A percentile compares a stretch with the other conserved stretches of the same genome.
phyloP scores from a whole-genome alignment of 257 asterid species.

The Cruciata laevipes region DNA sequence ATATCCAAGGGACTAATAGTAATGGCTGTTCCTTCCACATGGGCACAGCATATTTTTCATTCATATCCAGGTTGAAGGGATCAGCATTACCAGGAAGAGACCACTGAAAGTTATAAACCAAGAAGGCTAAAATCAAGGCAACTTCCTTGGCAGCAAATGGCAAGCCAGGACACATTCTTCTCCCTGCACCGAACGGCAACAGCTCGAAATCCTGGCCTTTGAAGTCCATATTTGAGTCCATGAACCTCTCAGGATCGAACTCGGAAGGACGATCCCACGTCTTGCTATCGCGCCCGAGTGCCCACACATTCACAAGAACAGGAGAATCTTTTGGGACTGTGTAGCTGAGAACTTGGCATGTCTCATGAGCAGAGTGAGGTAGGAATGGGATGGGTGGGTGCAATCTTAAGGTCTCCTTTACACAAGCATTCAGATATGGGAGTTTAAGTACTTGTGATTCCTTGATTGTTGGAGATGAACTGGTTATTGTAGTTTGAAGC shows the following conservation, averaged over 20 bases:
- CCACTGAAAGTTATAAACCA: constrained; percentile 27
- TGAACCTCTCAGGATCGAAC: constrained; percentile 31
- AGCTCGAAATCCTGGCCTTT: constrained; percentile 26
- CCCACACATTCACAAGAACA: constrained; percentile 38
- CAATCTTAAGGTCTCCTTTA: constrained; percentile 35
- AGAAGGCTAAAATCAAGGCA: constrained; percentile 24
- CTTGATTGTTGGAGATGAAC: constrained; percentile 17
- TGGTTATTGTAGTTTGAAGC: constrained; percentile 9
- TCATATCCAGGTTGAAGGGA: constrained; percentile 25
- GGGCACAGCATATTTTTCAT: constrained; percentile 35
- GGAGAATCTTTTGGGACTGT: constrained; percentile 27
- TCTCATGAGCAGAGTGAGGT: constrained; percentile 28
- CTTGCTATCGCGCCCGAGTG: constrained; percentile 26
- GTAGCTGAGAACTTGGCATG: constrained; percentile 29
- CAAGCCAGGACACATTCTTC: constrained; percentile 39
- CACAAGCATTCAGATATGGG: constrained; percentile 32
- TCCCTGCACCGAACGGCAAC: constrained; percentile 37
- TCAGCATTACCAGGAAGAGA: constrained; percentile 17
- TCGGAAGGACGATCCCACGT: constrained; percentile 22
- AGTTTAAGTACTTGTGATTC: constrained; percentile 25
- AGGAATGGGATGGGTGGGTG: constrained; percentile 38
- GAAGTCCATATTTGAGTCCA: constrained; percentile 27
- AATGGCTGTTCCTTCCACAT: constrained; percentile 31
- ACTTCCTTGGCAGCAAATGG: constrained; percentile 27
- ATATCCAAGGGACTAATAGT: constrained; percentile 27